Evolutionary conservation across 805 yeast species (phyloP).

Genomic region (Candida maris): DNA sequence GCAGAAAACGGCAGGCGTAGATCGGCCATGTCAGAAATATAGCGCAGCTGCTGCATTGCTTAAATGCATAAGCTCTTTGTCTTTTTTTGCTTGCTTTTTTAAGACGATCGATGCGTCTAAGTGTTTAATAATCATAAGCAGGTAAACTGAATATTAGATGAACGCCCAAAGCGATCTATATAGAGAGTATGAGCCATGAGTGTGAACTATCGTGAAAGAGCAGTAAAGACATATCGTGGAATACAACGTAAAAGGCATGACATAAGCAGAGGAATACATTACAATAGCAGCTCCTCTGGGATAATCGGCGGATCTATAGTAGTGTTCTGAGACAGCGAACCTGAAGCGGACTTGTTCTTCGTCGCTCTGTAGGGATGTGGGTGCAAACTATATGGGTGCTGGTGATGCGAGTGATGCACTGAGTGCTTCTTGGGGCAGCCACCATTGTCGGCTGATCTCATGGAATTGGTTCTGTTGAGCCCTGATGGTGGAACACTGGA

Average conservation of each 20-base stretch:
- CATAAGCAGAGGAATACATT: background rate
- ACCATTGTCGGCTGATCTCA: slow-evolving; percentile 10
- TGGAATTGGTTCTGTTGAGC: slow-evolving; percentile 16
- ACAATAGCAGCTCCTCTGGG: slow-evolving; percentile 9
- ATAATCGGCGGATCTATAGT: slow-evolving; percentile 8
- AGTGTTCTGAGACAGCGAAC: slow-evolving; percentile 7
- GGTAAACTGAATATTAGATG: too few species aligned
- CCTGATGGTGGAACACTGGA: slow-evolving; percentile 17
- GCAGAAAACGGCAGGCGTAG: too few species aligned
- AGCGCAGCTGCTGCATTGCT: too few species aligned
- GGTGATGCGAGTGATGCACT: slow-evolving; percentile 10
- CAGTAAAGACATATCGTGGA: slow-evolving; percentile 2
- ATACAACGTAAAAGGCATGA: background rate
- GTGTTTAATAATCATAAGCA: too few species aligned
- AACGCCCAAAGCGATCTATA: too few species aligned
- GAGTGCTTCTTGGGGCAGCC: slow-evolving; percentile 6
- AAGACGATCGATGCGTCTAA: too few species aligned
- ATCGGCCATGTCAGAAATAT: too few species aligned
- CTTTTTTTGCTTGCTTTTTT: too few species aligned
- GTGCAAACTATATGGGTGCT: slow-evolving; percentile 19
- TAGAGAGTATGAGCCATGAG: background rate
- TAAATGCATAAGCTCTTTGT: too few species aligned
- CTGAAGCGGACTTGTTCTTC: slow-evolving; percentile 1
- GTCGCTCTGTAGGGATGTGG: slow-evolving; percentile 24
- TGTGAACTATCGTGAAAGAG: background rate